phyloP scores from a whole-genome alignment of 148 eudicot genomes.

The Dianthus caryophyllus region DNA sequence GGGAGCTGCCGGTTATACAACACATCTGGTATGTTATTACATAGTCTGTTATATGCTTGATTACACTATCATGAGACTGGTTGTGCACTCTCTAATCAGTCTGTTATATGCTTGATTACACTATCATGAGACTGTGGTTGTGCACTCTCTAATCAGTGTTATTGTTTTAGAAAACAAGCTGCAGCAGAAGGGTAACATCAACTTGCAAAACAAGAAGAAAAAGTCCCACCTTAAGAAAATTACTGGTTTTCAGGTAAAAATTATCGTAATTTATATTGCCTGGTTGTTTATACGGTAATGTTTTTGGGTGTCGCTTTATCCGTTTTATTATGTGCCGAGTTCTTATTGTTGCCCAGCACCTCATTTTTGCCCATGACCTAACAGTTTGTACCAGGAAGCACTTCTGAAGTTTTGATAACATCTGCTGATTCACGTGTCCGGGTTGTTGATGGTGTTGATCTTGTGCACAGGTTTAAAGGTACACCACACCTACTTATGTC shows the following conservation, averaged over 20 bases:
- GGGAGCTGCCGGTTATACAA: slow-evolving; percentile 80
- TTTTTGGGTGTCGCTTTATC: neutral
- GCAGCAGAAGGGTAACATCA: slow-evolving; percentile 61
- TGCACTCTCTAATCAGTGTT: neutral
- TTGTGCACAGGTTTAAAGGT: slow-evolving; percentile 94
- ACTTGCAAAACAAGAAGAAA: slow-evolving; percentile 85
- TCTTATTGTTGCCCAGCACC: neutral
- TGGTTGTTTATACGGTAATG: neutral
- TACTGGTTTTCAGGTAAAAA: slow-evolving; percentile 90
- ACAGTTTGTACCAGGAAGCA: slow-evolving; percentile 90
- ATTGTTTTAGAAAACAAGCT: slow-evolving; percentile 58
- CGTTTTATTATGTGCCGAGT: neutral
- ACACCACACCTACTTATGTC: neutral
- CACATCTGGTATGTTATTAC: slow-evolving; percentile 53
- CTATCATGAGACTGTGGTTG: no score
- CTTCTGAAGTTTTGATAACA: slow-evolving; percentile 83
- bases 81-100: no score
- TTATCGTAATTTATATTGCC: neutral
- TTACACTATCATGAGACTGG: neutral
- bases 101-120: no score
- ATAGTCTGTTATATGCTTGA: slow-evolving; percentile 16
- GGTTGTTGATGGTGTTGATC: slow-evolving; percentile 70
- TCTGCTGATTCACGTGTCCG: slow-evolving; percentile 94
- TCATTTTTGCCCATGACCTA: slow-evolving; percentile 20
- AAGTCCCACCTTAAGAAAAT: slow-evolving; percentile 82